A percentile compares a stretch with the other conserved stretches of the same genome.
These are phyloP conservation scores for Aspergillus incahuasiensis DNA, from an alignment of 495 filamentous ascomycete genomes.

Conservation along the genomic window DNA sequence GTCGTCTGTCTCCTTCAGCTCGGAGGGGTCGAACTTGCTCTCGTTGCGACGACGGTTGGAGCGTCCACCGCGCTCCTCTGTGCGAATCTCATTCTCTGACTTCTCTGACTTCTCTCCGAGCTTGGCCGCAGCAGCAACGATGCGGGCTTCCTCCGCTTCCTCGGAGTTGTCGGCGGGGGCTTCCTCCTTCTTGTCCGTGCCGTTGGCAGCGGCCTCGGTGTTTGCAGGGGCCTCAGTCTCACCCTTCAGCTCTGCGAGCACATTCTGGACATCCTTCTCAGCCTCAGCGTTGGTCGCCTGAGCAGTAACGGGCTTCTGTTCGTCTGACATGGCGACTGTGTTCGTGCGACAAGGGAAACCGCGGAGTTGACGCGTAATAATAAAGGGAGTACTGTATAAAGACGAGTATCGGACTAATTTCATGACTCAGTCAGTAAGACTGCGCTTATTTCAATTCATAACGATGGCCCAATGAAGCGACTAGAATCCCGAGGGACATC, in stretches of 20 bases:
- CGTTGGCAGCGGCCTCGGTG: slow-evolving; percentile 18
- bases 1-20: slow-evolving; percentile 62
- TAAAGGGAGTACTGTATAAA: background rate
- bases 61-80: slow-evolving; percentile 18
- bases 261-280: slow-evolving; percentile 45
- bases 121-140: slow-evolving; percentile 42
- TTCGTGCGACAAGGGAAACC: background rate
- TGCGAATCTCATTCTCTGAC: slow-evolving; percentile 21
- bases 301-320: slow-evolving; percentile 30
- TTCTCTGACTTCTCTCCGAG: slow-evolving; percentile 41
- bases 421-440: slow-evolving; percentile 6
- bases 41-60: slow-evolving; percentile 32
- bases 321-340: slow-evolving; percentile 34
- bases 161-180: slow-evolving; percentile 26
- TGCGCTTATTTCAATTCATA: background rate
- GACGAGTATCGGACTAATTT: background rate
- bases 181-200: slow-evolving; percentile 26
- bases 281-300: slow-evolving; percentile 37
- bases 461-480: background rate
- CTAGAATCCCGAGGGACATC: background rate
- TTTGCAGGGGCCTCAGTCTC: slow-evolving; percentile 23
- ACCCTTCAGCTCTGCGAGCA: slow-evolving; percentile 45
- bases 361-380: background rate
- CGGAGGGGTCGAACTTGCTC: slow-evolving; percentile 61
- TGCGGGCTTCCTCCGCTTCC: slow-evolving; percentile 42